phyloP scores from a whole-genome alignment of 2,329 filamentous ascomycete genomes.

The Metarhizium rileyi region DNA sequence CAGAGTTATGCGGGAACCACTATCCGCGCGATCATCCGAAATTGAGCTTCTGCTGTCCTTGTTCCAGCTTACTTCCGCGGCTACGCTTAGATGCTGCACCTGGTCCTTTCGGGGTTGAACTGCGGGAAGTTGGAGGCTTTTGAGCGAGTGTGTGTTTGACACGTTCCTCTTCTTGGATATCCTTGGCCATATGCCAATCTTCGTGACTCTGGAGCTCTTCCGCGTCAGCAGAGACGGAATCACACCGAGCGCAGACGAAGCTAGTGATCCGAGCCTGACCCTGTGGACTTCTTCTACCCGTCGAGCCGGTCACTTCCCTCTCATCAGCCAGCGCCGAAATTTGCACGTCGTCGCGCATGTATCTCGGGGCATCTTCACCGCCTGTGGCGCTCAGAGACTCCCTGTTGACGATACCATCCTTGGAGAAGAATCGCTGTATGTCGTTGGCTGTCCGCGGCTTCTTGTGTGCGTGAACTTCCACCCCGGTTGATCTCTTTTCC shows the following conservation, averaged over 20 bases:
- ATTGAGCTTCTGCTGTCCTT: slow-evolving; percentile 49
- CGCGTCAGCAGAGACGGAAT: slow-evolving; percentile 43
- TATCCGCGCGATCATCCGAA: slow-evolving; percentile 37
- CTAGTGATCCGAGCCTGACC: slow-evolving; percentile 12
- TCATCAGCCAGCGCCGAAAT: not conserved
- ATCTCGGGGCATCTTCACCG: not conserved
- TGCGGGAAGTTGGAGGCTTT: slow-evolving; percentile 22
- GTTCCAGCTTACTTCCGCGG: slow-evolving; percentile 35
- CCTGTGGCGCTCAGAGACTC: slow-evolving; percentile 1
- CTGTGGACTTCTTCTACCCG: slow-evolving; percentile 1
- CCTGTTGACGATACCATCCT: slow-evolving; percentile 9
- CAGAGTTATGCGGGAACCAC: not conserved
- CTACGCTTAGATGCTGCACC: slow-evolving; percentile 31
- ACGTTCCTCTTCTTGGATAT: slow-evolving; percentile 60
- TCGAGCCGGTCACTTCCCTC: not conserved
- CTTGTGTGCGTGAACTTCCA: slow-evolving; percentile 16
- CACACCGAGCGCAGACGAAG: slow-evolving; percentile 55
- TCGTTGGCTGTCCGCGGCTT: slow-evolving; percentile 31
- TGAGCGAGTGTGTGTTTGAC: slow-evolving; percentile 35
- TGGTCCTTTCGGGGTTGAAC: slow-evolving; percentile 18
- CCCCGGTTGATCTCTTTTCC: not conserved
- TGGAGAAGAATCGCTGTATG: slow-evolving; percentile 50
- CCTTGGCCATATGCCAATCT: slow-evolving; percentile 92
- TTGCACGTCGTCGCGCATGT: not conserved
- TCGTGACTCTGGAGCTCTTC: slow-evolving; percentile 64